Evolutionary conservation across 1,284 basidiomycete species (phyloP), one percentile per base, ranked within the genome.

Genomic region (Kalmanozyma brasiliensis): DNA sequence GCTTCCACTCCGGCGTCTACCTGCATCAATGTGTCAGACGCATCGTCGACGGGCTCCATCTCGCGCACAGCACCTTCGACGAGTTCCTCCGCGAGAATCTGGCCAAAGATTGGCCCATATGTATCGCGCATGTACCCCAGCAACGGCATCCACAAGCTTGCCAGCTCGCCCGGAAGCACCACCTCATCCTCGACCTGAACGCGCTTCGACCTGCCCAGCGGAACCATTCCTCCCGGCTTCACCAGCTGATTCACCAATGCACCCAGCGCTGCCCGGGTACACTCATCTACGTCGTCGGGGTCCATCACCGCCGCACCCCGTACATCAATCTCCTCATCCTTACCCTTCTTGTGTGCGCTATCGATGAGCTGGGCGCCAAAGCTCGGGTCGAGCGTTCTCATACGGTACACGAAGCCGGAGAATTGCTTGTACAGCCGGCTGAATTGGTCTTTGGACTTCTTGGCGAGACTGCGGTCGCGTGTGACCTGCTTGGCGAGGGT

Each of bases 401-500:
- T 59, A 13, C 37, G 34, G 32, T 37, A 42, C 17, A 77, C 59
- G 43, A 69, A 78, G 4, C 35, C 40, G 16, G 59, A 58, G 8
- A 76, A 30, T 19, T 71, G 66, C 35, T 55, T 53, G 52, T 53
- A 58, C 5, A 67, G 49, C 29, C 46, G 32, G 2, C 53, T 49
- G n/a, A 78, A 38, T 2, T 65, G 58, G 40, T 64, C 56, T 5
- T 59, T 46, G 19, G 44, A 46, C 0, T 59, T 49, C 17, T 64
- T 62, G 20, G 52, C 59, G 4, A 76, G 63, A 19, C 71, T 76
- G 14, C 55, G 58, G 47, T 81, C 78, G 23, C 68, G 52, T 16
- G 55, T 52, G n/a, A 77, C 45, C 11, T 52, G 43, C 38, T 76
- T 74, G 1, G 70, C 48, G n/a, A 75, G 64, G 9, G 47, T 14